A percentile compares a stretch with the other conserved stretches of the same genome.
phyloP scores from a whole-genome alignment of 2,329 filamentous ascomycete species.

The Colletotrichum coccodes region DNA sequence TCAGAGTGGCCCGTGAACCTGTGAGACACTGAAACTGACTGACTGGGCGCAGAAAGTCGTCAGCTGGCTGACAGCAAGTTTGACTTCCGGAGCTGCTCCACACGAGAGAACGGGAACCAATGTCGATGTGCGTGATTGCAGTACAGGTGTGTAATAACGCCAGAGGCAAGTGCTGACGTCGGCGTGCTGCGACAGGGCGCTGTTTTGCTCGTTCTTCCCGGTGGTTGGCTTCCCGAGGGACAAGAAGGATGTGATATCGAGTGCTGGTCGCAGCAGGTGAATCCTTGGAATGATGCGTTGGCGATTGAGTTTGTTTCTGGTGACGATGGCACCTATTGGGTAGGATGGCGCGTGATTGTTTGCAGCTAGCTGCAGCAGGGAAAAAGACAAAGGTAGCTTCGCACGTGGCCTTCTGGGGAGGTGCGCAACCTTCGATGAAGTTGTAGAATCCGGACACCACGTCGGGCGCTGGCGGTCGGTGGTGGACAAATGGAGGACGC shows the following conservation, averaged over 20 bases:
- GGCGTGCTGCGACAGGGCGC: neutral
- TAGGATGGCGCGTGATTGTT: slow-evolving; percentile 2
- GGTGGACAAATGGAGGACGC: neutral
- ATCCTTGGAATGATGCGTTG: neutral
- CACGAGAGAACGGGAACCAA: no score
- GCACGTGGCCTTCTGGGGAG: slow-evolving; percentile 7
- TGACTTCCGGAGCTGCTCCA: no score
- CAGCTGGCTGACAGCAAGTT: neutral
- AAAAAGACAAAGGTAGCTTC: neutral
- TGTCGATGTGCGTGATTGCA: no score
- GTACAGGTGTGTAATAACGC: no score
- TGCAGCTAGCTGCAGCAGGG: slow-evolving; percentile 1
- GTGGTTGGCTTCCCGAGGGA: neutral
- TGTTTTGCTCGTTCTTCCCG: neutral
- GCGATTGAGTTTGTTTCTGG: neutral
- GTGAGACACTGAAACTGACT: no score
- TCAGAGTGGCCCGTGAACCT: no score
- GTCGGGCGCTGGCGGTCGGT: neutral
- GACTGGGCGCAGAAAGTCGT: no score
- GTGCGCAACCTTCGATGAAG: neutral
- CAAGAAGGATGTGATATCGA: slow-evolving; percentile 2
- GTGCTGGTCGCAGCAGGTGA: neutral
- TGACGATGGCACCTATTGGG: neutral
- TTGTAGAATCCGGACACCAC: neutral
- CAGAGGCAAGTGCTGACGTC: no score